Evolutionary conservation across 768 basidiomycete species (phyloP).

Genomic region (Trichaptum fuscoviolaceum): DNA sequence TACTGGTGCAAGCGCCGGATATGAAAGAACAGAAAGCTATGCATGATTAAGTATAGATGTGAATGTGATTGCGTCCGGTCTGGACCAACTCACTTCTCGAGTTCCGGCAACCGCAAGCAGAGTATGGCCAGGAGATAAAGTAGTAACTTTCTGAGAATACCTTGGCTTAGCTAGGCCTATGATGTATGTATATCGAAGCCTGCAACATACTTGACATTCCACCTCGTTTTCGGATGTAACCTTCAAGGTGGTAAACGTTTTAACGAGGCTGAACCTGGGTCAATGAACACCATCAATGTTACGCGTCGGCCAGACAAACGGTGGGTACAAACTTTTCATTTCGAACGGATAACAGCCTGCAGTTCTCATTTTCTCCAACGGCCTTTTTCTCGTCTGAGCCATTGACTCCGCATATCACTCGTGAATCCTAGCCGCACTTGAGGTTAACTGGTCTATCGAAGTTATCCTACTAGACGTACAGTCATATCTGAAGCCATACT

Average conservation of each 20-base stretch:
- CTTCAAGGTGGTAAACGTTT: conserved; percentile 55
- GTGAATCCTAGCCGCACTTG: conserved; percentile 16
- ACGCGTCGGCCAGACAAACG: background rate
- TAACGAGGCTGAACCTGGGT: conserved; percentile 46
- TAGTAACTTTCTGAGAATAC: conserved; percentile 75
- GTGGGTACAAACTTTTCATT: conserved; percentile 48
- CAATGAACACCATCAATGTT: background rate
- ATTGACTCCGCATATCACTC: conserved; percentile 85
- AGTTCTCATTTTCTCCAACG: conserved; percentile 76
- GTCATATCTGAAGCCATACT: conserved; percentile 71
- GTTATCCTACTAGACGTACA: conserved; percentile 32
- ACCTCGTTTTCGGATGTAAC: conserved; percentile 46
- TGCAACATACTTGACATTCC: conserved; percentile 73
- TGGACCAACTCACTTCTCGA: conserved; percentile 49
- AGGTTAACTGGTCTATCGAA: conserved; percentile 6
- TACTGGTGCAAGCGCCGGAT: conserved; percentile 45
- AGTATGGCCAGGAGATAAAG: conserved; percentile 63
- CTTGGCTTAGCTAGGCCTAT: conserved; percentile 9
- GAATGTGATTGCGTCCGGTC: conserved; percentile 17
- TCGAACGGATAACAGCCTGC: conserved; percentile 60
- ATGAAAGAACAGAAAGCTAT: conserved; percentile 63
- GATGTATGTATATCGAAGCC: background rate
- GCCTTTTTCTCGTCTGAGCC: conserved; percentile 58
- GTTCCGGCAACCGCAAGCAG: conserved; percentile 70
- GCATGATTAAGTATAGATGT: conserved; percentile 12